Base-by-base conservation (phyloP, 176 grass and related monocot species). In the Phoenix roebelenii region DNA sequence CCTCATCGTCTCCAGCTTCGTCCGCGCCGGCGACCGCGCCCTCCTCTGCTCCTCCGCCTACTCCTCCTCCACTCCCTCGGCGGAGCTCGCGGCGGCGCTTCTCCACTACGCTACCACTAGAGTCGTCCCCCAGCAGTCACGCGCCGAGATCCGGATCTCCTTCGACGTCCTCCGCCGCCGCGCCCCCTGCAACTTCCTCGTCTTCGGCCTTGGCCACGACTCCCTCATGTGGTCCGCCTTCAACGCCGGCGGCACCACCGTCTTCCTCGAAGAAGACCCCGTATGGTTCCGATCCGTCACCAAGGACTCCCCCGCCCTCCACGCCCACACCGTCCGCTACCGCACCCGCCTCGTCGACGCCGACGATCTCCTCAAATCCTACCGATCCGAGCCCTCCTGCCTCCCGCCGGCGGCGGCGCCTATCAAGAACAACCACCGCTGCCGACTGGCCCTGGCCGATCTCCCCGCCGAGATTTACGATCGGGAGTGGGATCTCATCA, bases 401-500 rank as follows among this genome's bases (percentile, higher is more conserved):
- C 51, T 58, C 26, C 63, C 64, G 7, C 16, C 49, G 15, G 50
- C 49, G 9, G 23, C 35, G 35, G 35, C 35, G 35, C 35, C 24
- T 12, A 23, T 66, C 14, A 25, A 66, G 17, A 10, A 50, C 4
- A 30, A 53, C 59, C 59, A 18, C 25, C 78, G 72, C 54, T 95
- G 90, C 70, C 82, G 66, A 51, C 66, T 95, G 16, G 79, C 85
- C 52, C 76, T 95, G 64, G 65, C 72, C 35, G 66, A 74, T 23
- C 67, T 95, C 51, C 90, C 85, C 19, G 49, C 59, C 9, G 82
- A 74, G 74, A 76, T 86, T 23, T 85, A 86, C 80, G 80, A 85
- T 22, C 70, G 53, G 9, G 83, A 80, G 71, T 95, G 89, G 89
- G 89, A 95, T 66, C 80, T 87, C 74, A 12, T 89, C 39, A 75